These are phyloP conservation scores for Oryza australiensis DNA, from an alignment of 176 grass and related monocot species.

Conservation along the genomic window DNA sequence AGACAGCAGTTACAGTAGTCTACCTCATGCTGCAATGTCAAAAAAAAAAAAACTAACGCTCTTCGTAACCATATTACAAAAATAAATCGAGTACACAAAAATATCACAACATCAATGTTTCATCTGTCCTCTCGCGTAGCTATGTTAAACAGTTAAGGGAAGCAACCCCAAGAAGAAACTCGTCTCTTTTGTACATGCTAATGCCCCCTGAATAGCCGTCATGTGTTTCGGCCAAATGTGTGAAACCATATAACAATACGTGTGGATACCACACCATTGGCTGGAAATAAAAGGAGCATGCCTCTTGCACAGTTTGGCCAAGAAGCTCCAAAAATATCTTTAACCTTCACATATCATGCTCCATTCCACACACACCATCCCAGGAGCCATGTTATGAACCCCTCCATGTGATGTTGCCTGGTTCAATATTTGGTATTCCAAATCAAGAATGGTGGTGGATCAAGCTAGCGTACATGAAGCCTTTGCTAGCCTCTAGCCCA, in stretches of 20 bases:
- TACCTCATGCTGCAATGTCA: neutral
- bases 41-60: neutral
- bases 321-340: neutral
- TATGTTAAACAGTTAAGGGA: neutral
- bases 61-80: conserved; percentile 22
- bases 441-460: conserved; percentile 25
- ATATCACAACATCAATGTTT: neutral
- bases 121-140: neutral
- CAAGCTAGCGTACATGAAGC: neutral
- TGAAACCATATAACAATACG: neutral
- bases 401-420: neutral
- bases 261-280: neutral
- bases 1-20: neutral
- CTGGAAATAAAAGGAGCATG: neutral
- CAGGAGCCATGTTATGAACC: neutral
- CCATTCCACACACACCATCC: neutral
- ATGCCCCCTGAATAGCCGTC: neutral
- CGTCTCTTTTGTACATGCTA: neutral
- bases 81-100: conserved; percentile 14
- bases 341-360: neutral
- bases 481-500: neutral
- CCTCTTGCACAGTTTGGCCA: neutral
- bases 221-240: neutral
- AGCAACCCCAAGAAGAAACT: neutral
- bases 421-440: conserved; percentile 8